Conservation (phyloP, 2,329 filamentous ascomycete species). For the Fusarium pseudonygamai region DNA sequence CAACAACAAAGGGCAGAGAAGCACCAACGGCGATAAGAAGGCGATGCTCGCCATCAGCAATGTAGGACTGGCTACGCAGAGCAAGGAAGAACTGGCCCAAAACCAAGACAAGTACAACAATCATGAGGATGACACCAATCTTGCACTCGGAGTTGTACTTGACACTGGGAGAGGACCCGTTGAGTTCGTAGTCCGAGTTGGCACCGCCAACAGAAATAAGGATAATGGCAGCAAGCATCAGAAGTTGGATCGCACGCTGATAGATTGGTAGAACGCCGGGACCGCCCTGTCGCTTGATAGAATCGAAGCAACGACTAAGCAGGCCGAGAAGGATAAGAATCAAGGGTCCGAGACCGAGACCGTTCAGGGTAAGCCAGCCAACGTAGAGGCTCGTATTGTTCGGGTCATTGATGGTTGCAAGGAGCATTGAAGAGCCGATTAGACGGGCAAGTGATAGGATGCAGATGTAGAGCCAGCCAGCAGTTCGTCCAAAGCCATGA, state of each 20-base stretch:
- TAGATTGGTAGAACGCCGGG: slow-evolving; percentile 43
- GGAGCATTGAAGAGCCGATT: slow-evolving; percentile 59
- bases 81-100: slow-evolving; percentile 53
- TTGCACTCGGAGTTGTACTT: slow-evolving; percentile 43
- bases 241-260: slow-evolving; percentile 51
- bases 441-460: slow-evolving; percentile 68
- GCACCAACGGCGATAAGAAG: slow-evolving; percentile 57
- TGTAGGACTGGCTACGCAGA: slow-evolving; percentile 50
- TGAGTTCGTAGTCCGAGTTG: slow-evolving; percentile 35
- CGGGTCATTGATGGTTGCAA: slow-evolving; percentile 59
- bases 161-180: slow-evolving; percentile 37
- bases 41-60: slow-evolving; percentile 62
- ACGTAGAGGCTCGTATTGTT: slow-evolving; percentile 52
- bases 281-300: slow-evolving; percentile 53
- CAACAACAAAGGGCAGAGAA: slow-evolving; percentile 48
- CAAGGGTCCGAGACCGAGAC: slow-evolving; percentile 55
- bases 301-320: slow-evolving; percentile 54
- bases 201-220: slow-evolving; percentile 48
- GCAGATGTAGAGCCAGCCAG: slow-evolving; percentile 69
- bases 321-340: slow-evolving; percentile 53
- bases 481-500: slow-evolving; percentile 64
- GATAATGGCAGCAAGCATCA: slow-evolving; percentile 54
- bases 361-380: slow-evolving; percentile 47
- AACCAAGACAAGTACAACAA: slow-evolving; percentile 52
- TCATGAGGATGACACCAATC: slow-evolving; percentile 44